Base-by-base conservation (phyloP, 2,329 filamentous ascomycete species). In the Stagonosporopsis rhizophila region DNA sequence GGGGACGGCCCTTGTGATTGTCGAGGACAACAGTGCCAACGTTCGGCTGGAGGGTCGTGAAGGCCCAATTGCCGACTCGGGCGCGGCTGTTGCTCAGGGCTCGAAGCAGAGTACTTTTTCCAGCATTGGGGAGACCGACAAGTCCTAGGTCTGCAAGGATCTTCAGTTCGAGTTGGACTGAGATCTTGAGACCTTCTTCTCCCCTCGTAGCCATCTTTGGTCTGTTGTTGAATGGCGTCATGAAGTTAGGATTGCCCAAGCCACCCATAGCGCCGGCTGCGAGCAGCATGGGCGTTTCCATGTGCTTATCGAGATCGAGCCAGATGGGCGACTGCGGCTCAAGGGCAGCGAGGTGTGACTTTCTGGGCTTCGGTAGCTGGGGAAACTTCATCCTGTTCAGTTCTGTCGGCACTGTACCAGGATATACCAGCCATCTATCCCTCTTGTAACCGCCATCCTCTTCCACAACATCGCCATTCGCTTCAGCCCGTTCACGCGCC, bases 1-100 rank as follows among this genome's bases (percentile, higher is more conserved):
- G 60, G 1, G 92, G 91, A 0, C 91, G 86, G 2, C 93, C 92
- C 55, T 87, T 88, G 78, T 95, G 86, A 72, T 93, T 86, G 75
- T 99, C 95, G 11, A 99, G 84, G 14, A 98, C 89, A 6, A 99
- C 92, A 0, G 95, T 99, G 46, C 95, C 95, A 51, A 99, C 96
- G 66, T 96, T 97, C 2, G 95, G 95, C 65, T 93, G 89, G 8
- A 99, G 82, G 0, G 95, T 99, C 3, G 95, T 99, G 75, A 99
- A 99, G 9, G 92, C 94, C 95, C 95, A 99, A 73, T 90, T 88
- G 37, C 95, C 95, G 4, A 99, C 87, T 35, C 95, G 86, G 1
- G 95, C 91, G 57, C 92, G 89, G 73, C 91, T 96, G 74, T 93
- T 93, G 67, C 89, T 96, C 67, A 99, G 80, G 3, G 93, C 89